Evolutionary conservation across 176 grass and related monocot species (phyloP), one percentile per base, ranked within the genome.

Genomic region (Carex kokanica): DNA sequence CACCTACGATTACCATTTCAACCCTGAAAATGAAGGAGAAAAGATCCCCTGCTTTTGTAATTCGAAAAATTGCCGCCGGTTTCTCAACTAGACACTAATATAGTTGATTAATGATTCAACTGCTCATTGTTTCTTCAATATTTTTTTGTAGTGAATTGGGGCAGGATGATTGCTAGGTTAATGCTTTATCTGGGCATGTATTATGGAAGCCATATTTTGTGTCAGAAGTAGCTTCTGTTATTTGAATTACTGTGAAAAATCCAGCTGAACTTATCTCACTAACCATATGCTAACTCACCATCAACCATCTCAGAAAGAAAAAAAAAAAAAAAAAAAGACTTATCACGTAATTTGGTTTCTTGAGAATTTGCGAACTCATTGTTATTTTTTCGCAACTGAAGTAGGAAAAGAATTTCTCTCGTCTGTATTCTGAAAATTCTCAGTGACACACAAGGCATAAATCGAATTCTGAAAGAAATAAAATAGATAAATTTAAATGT

Each of bases 1-100:
- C 64, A 93, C 96, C 1, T 98, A 98, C 7, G 96, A 98, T 82
- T 98, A 98, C 74, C 89, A 98, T 79, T 98, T 95, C 49, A 98
- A 98, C 80, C 83, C 81, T n/a, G 96, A 95, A 86, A 92, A 98
- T 29, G 93, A 98, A 62, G 91, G 96, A 47, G 60, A 93, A 65
- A 98, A 89, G 64, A 93, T 98, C 78, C 89, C 91, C 13, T 98
- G 96, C 85, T 93, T 98, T 36, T 98, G 96, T 74, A 87, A 86
- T 64, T 98, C 96, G 1, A 89, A 73, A 72, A 81, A 88, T 84
- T 98, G 96, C 81, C 86, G 96, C 63, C 89, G 84, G 6, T 98
- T 95, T 77, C 89, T 98, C 63, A 98, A 95, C 71, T 98, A 94
- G 84, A 25, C 85, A 49, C 16, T 64, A 43, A 71, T 51, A 70